These are phyloP conservation scores for Agroathelia rolfsii DNA, from an alignment of 1,284 basidiomycete species.

Conservation along the genomic window DNA sequence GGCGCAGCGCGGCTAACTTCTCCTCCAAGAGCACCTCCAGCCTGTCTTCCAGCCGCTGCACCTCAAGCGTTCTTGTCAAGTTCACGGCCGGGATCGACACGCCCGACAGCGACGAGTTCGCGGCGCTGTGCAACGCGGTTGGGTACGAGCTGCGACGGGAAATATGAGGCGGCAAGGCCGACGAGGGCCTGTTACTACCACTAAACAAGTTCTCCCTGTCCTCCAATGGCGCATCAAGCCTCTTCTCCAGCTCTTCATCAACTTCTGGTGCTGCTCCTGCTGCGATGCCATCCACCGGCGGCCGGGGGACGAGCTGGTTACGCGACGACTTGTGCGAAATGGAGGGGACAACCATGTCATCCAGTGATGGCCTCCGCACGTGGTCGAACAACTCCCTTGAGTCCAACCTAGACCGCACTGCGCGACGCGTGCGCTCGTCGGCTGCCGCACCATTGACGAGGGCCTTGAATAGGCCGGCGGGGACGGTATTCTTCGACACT, in stretches of 20 bases:
- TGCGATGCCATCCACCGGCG: constrained; percentile 31
- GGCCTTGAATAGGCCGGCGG: constrained; percentile 76
- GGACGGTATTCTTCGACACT: constrained; percentile 63
- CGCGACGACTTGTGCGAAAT: constrained; percentile 51
- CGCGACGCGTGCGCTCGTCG: constrained; percentile 55
- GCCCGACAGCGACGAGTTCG: constrained; percentile 29
- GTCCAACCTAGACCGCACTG: constrained; percentile 62
- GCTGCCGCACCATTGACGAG: constrained; percentile 38
- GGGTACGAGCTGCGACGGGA: too few species aligned
- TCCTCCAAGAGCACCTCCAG: constrained; percentile 55
- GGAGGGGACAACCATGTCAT: constrained; percentile 57
- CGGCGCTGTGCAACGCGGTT: constrained; percentile 14
- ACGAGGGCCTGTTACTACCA: constrained; percentile 11
- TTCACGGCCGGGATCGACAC: constrained; percentile 38
- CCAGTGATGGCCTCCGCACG: constrained; percentile 56
- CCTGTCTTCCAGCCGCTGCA: constrained; percentile 47
- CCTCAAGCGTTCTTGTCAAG: constrained; percentile 44
- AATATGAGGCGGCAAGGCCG: constrained; percentile 23
- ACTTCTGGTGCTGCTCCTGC: constrained; percentile 19
- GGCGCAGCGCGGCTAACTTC: constrained; percentile 45
- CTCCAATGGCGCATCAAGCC: too few species aligned
- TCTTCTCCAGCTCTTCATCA: constrained; percentile 1
- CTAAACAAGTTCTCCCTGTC: constrained; percentile 42
- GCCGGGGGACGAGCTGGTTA: constrained; percentile 45
- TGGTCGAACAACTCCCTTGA: constrained; percentile 59